phyloP scores from a whole-genome alignment of 2,329 filamentous ascomycete genomes.

The Hypoxylon sp. region DNA sequence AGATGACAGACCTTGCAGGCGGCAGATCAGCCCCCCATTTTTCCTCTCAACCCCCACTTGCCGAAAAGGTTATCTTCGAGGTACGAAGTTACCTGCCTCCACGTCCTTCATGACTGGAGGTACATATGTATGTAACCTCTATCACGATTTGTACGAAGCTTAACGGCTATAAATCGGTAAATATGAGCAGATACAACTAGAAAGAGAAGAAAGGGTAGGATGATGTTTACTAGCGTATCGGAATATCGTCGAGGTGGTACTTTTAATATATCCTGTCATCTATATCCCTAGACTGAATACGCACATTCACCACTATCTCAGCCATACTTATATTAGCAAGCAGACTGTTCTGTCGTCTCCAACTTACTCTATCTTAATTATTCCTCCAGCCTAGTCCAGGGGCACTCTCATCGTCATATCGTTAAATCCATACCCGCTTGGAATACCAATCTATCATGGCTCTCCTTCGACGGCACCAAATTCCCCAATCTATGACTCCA shows the following conservation, averaged over 20 bases:
- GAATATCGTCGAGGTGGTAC: no score
- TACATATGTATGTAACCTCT: not conserved
- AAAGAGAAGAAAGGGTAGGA: no score
- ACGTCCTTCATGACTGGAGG: not conserved
- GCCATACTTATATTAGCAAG: not conserved
- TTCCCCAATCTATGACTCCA: not conserved
- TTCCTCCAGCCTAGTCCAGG: not conserved
- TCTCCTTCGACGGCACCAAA: not conserved
- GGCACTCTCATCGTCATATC: not conserved
- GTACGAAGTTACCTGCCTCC: not conserved
- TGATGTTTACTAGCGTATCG: no score
- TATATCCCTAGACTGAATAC: no score
- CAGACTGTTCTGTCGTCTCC: not conserved
- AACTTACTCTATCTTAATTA: not conserved
- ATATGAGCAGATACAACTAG: not conserved
- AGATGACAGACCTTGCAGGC: slow-evolving; percentile 23
- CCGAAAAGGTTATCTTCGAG: slow-evolving; percentile 10
- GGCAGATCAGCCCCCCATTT: slow-evolving; percentile 15
- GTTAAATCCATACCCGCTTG: not conserved
- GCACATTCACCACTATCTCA: not conserved
- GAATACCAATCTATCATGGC: not conserved
- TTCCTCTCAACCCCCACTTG: slow-evolving; percentile 19
- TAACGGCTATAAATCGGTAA: not conserved
- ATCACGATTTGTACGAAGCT: not conserved
- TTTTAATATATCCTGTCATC: no score